Evolutionary conservation across 176 grass and related monocot species (phyloP).

Genomic region (Saccharum officinarum): DNA sequence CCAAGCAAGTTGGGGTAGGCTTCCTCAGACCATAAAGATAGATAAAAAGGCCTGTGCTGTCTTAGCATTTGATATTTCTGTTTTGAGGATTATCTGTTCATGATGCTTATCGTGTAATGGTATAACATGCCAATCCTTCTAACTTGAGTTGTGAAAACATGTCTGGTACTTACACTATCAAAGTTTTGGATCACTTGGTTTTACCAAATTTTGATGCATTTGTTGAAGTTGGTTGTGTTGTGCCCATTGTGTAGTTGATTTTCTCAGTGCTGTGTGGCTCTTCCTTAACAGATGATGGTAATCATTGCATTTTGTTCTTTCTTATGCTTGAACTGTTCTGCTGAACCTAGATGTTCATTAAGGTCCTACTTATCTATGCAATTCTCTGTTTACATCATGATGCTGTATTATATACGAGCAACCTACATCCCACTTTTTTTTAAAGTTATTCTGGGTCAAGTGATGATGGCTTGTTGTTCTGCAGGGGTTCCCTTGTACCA

Average conservation of each 20-base stretch:
- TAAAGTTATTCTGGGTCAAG: neutral
- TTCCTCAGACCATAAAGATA: neutral
- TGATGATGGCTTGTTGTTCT: constrained; percentile 33
- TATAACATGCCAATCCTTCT: neutral
- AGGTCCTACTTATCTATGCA: neutral
- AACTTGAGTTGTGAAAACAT: neutral
- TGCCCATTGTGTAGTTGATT: neutral
- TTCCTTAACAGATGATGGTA: neutral
- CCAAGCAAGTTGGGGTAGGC: too few species aligned
- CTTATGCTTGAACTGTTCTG: neutral
- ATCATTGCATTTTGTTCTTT: neutral
- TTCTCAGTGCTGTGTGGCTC: neutral
- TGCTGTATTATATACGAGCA: constrained; percentile 12
- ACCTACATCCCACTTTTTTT: neutral
- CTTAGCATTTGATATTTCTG: neutral
- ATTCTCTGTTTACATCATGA: neutral
- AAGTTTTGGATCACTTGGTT: neutral
- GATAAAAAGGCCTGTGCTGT: neutral
- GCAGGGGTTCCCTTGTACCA: constrained; percentile 47
- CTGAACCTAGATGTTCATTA: neutral
- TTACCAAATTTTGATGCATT: neutral
- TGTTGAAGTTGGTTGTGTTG: neutral
- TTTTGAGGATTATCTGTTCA: neutral
- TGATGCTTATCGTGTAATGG: neutral
- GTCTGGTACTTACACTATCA: neutral